These are phyloP conservation scores for Cucumis melo DNA, from an alignment of 306 rosid species.

Conservation along the genomic window DNA sequence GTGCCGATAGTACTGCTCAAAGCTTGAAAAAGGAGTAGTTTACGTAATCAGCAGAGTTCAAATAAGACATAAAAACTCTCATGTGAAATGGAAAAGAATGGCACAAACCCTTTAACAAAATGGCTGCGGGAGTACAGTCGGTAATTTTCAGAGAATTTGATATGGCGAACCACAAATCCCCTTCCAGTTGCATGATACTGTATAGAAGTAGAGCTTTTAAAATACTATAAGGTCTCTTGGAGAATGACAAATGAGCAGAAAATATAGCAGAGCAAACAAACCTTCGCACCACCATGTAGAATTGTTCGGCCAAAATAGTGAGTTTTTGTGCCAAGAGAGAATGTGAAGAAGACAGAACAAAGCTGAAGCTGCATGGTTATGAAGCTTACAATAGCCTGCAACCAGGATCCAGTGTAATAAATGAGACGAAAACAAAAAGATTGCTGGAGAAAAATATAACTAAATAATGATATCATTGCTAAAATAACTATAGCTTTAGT, in stretches of 20 bases:
- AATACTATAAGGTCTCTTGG: not conserved
- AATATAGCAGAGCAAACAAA: slow-evolving; percentile 24
- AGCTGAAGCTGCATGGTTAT: slow-evolving; percentile 93
- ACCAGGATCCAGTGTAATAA: slow-evolving; percentile 11
- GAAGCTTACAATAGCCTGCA: slow-evolving; percentile 82
- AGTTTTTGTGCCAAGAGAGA: slow-evolving; percentile 78
- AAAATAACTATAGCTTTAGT: no score
- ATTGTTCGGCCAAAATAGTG: slow-evolving; percentile 95
- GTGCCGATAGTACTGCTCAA: not conserved
- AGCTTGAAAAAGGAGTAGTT: not conserved
- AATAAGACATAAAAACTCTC: not conserved
- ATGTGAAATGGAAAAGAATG: slow-evolving; percentile 8
- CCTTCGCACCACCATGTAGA: slow-evolving; percentile 99
- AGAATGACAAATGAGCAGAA: slow-evolving; percentile 3
- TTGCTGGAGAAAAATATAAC: not conserved
- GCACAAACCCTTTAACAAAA: slow-evolving; percentile 77
- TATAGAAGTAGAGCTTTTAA: slow-evolving; percentile 8
- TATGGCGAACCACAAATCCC: slow-evolving; percentile 90
- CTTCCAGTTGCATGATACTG: slow-evolving; percentile 98
- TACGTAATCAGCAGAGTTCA: not conserved
- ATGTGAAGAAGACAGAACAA: slow-evolving; percentile 82
- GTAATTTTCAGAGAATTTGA: slow-evolving; percentile 85
- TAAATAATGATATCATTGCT: not conserved
- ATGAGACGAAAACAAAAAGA: not conserved
- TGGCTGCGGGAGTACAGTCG: slow-evolving; percentile 96